phyloP scores from a whole-genome alignment of 2,329 filamentous ascomycete species.

The Epicoccum sorghinum region DNA sequence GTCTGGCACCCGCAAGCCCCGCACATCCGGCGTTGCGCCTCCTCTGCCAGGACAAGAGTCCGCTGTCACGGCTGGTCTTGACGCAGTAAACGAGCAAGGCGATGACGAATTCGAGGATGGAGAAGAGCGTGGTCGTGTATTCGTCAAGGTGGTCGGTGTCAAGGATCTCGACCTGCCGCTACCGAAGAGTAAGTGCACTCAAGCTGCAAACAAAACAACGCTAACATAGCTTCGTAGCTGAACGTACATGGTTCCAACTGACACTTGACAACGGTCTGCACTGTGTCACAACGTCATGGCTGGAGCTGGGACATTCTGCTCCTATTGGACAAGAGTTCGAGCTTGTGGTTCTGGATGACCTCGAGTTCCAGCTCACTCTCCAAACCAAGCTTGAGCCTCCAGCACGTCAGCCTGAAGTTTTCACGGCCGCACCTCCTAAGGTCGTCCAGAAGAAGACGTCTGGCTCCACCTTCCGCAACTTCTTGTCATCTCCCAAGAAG shows the following conservation, averaged over 20 bases:
- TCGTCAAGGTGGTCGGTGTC: slow-evolving; percentile 98
- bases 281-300: slow-evolving; percentile 94
- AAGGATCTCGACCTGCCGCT: slow-evolving; percentile 93
- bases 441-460: slow-evolving; percentile 75
- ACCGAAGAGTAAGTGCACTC: slow-evolving; percentile 74
- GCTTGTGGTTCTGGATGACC: slow-evolving; percentile 92
- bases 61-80: slow-evolving; percentile 68
- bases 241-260: slow-evolving; percentile 91
- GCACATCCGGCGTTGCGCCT: slow-evolving; percentile 68
- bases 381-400: slow-evolving; percentile 91
- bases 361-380: slow-evolving; percentile 98
- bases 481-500: slow-evolving; percentile 89
- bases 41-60: slow-evolving; percentile 89
- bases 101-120: slow-evolving; percentile 72
- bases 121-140: slow-evolving; percentile 85
- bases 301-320: slow-evolving; percentile 88
- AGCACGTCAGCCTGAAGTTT: slow-evolving; percentile 48
- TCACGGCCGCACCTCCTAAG: slow-evolving; percentile 64
- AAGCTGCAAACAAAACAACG: neutral
- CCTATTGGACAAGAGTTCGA: slow-evolving; percentile 98
- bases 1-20: slow-evolving; percentile 65
- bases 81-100: slow-evolving; percentile 73
- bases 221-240: slow-evolving; percentile 60
- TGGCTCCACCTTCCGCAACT: slow-evolving; percentile 75
- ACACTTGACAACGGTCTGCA: slow-evolving; percentile 98